phyloP scores from a whole-genome alignment of 2,329 filamentous ascomycete genomes.

The Monosporascus cannonballus region DNA sequence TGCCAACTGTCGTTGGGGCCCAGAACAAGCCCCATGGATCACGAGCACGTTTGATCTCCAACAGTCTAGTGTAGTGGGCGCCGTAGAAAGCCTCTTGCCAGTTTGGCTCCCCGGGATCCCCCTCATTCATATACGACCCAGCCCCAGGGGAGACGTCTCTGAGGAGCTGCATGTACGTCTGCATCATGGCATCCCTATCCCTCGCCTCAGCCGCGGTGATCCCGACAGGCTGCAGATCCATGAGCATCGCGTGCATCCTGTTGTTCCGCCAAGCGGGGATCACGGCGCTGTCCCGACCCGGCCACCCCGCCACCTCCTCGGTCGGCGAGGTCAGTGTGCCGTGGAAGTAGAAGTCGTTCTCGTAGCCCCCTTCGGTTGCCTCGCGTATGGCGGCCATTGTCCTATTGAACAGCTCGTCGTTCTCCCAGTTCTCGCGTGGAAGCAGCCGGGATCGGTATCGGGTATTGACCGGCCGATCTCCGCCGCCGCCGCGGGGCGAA shows the following conservation, averaged over 20 bases:
- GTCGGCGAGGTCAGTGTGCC: conserved; percentile 26
- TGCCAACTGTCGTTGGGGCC: conserved; percentile 43
- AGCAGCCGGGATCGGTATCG: conserved; percentile 29
- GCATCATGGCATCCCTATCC: conserved; percentile 18
- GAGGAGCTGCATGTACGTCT: conserved; percentile 19
- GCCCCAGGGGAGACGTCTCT: conserved; percentile 31
- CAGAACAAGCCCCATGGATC: conserved; percentile 43
- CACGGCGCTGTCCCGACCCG: conserved; percentile 25
- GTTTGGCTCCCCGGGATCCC: conserved; percentile 40
- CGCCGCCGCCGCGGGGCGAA: conserved; percentile 16
- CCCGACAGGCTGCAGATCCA: conserved; percentile 17
- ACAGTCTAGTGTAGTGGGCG: conserved; percentile 34
- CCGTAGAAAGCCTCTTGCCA: conserved; percentile 44
- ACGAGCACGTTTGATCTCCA: conserved; percentile 41
- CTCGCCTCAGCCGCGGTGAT: conserved; percentile 16
- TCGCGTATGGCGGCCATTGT: conserved; percentile 26
- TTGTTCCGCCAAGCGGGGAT: conserved; percentile 37
- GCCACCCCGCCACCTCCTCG: conserved; percentile 24
- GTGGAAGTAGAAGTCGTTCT: conserved; percentile 30
- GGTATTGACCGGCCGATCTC: conserved; percentile 22
- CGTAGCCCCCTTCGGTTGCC: conserved; percentile 24
- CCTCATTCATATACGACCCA: conserved; percentile 48
- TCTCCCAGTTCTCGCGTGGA: conserved; percentile 23
- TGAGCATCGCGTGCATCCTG: conserved; percentile 30
- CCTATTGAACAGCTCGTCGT: conserved; percentile 17